Evolutionary conservation across 371 early-diverging fungal genomes (phyloP), one percentile per base, ranked within the genome.

Genomic region (Mortierella polycephala): DNA sequence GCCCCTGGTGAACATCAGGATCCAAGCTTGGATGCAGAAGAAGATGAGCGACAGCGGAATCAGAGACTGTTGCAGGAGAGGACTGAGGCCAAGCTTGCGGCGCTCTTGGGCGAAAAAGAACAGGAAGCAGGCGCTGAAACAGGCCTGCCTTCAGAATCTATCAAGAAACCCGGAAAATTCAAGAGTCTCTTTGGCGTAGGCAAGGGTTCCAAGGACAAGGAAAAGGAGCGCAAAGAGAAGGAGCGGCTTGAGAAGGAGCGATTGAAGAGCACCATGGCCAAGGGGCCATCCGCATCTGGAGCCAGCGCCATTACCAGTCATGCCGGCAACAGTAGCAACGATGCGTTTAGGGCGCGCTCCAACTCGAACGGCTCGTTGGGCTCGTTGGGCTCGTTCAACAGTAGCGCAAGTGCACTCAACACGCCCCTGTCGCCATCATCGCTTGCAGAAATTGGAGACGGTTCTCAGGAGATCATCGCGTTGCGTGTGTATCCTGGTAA

Each of bases 401-500:
- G 47, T 1, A 45, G 14, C 12, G 37, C 49, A 47, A 39, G 53
- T 10, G 30, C 57, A 5, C 30, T 30, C 30, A 39, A 40, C n/a
- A 10, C 59, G 12, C 58, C 65, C 8, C 2, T 41, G 50, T 64
- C 75, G 6, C 62, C 76, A 13, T 57, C 67, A 11, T 45, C 53
- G 3, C 39, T 50, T 0, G 20, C 21, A 14, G 63, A 65, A 7
- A 47, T 21, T 10, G 62, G 54, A 21, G 57, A 65, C 7, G 0
- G 23, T 18, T 14, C 62, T 50, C 68, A 63, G 41, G 80, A 79
- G 1, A 60, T 73, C 54, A 56, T 79, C 20, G 44, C 80, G 0
- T 57, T 79, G n/a, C 69, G 80, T 7, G 84, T 88, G 18, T 89
- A 85, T 68, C 85, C 90, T 5, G 89, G 87, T 40, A 89, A 86